Evolutionary conservation across 192 early-diverging fungal genomes (phyloP), one percentile per base, ranked within the genome.

Genomic region (Allomyces arbusculus): DNA sequence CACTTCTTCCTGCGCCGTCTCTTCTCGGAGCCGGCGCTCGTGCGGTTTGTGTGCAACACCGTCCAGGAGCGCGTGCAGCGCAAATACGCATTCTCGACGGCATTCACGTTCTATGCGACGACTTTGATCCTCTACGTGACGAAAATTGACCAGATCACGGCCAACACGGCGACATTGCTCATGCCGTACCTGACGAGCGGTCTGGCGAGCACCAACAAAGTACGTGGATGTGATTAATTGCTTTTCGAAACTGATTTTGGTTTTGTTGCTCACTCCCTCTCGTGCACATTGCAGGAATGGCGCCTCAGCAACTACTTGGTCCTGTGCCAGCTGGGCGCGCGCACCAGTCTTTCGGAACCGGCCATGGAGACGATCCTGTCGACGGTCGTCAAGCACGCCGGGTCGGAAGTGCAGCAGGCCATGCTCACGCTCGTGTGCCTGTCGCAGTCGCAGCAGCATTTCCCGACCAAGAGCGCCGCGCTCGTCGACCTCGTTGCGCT

Each of bases 91-190:
- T 83, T 82, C 74, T 75, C 77, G n/a, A 82, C 80, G 1, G 61
- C 86, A 25, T 77, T 77, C 63, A 81, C 86, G 1, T 90, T 90
- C 68, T 88, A 86, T 68, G 78, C 81, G 19, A 78, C 79, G 22
- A 80, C 77, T 26, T 67, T 86, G 70, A 71, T 84, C 19, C 76
- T 82, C 62, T 87, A 79, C 64, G 73, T 86, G 24, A 71, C 75
- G 16, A 61, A 69, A 10, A 61, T 78, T 8, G 68, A 74, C 8
- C 62, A 66, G 12, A 71, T 89, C 61, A 74, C 70, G 3, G 83
- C 84, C 44, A 79, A 85, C 45, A 69, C 75, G 28, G 63, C 84
- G n/a, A 70, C 80, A 0, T 65, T 79, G 10, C 33, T 91, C n/a
- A 74, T 87, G 50, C 80, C 86, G 5, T 74, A 78, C 45, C 69